phyloP scores from a whole-genome alignment of 805 yeast species.

The Barnettozyma vustinii region DNA sequence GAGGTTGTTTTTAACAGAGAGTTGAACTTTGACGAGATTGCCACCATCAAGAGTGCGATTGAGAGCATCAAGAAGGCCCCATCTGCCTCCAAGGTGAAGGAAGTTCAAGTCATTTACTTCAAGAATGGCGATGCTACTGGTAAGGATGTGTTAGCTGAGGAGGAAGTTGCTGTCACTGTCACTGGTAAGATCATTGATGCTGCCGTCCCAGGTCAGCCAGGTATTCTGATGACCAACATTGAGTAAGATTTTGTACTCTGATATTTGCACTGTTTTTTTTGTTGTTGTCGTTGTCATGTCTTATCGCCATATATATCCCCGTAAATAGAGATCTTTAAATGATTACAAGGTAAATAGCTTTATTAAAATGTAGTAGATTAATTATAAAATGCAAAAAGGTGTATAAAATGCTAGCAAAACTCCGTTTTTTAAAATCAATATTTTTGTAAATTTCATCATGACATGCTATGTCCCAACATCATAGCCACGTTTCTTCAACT shows the following conservation, averaged over 20 bases:
- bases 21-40: conserved; percentile 74
- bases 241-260: conserved; percentile 1
- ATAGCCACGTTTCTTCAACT: conserved; percentile 50
- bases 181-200: conserved; percentile 67
- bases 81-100: conserved; percentile 48
- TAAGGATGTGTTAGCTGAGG: conserved; percentile 60
- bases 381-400: not conserved
- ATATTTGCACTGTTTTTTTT: not conserved
- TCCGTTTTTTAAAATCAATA: not conserved
- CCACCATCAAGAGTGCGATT: conserved; percentile 51
- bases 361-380: not conserved
- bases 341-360: not conserved
- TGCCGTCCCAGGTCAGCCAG: conserved; percentile 94
- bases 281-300: not conserved
- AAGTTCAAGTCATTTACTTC: conserved; percentile 56
- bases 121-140: conserved; percentile 62
- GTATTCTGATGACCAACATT: conserved; percentile 67
- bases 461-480: conserved; percentile 8
- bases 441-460: not conserved
- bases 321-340: not conserved
- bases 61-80: conserved; percentile 60
- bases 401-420: conserved; percentile 1
- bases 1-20: conserved; percentile 85
- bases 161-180: conserved; percentile 55
- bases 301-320: not conserved